Evolutionary conservation across 495 filamentous ascomycete genomes (phyloP).

Genomic region (Peziza echinospora): DNA sequence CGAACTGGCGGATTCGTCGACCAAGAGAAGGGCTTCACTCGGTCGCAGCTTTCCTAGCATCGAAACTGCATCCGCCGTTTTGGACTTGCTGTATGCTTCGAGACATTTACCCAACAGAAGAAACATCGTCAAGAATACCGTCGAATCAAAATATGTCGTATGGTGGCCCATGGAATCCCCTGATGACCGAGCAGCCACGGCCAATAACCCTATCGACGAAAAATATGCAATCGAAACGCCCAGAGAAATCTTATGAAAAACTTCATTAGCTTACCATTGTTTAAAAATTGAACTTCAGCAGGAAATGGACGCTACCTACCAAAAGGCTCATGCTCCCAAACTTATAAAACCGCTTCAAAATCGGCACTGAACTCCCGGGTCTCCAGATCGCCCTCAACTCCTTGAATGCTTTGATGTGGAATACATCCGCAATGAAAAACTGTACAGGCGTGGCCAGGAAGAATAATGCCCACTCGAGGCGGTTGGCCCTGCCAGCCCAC

Average conservation of each 20-base stretch:
- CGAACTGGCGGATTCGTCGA: slow-evolving; percentile 15
- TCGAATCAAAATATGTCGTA: slow-evolving; percentile 78
- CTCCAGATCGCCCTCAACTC: slow-evolving; percentile 67
- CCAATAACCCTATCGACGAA: slow-evolving; percentile 58
- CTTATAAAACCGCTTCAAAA: slow-evolving; percentile 59
- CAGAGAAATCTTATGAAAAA: slow-evolving; percentile 36
- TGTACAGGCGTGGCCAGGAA: slow-evolving; percentile 76
- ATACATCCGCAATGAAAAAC: slow-evolving; percentile 71
- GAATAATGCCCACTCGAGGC: slow-evolving; percentile 64
- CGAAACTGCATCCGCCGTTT: slow-evolving; percentile 71
- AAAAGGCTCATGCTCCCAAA: slow-evolving; percentile 96
- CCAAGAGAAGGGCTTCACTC: slow-evolving; percentile 50
- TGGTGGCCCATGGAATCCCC: slow-evolving; percentile 22
- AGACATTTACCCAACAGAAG: slow-evolving; percentile 58
- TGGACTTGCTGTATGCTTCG: slow-evolving; percentile 83
- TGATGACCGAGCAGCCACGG: slow-evolving; percentile 35
- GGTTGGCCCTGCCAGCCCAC: slow-evolving; percentile 52
- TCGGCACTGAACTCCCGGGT: slow-evolving; percentile 49
- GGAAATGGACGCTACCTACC: not conserved
- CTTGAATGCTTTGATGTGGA: slow-evolving; percentile 57
- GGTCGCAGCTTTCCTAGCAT: slow-evolving; percentile 60
- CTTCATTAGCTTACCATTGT: not conserved
- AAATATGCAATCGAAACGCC: slow-evolving; percentile 81
- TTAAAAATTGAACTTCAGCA: not conserved
- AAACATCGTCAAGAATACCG: slow-evolving; percentile 84